Evolutionary conservation across 495 filamentous ascomycete genomes (phyloP).

Genomic region (Penicillium taxi): DNA sequence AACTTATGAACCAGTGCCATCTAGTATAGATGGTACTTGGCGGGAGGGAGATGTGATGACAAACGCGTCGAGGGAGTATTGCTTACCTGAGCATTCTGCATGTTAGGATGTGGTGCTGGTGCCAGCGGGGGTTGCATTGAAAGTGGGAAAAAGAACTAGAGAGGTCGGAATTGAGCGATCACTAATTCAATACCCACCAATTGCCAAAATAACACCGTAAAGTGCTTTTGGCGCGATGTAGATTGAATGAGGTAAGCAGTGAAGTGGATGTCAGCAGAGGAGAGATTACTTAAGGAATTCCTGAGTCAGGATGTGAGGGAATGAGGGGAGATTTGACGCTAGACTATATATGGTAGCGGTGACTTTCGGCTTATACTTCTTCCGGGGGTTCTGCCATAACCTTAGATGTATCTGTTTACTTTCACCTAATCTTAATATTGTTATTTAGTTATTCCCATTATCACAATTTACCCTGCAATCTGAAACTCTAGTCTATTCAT

Average conservation of each 20-base stretch:
- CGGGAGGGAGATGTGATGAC: constrained; percentile 37
- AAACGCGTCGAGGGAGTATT: constrained; percentile 30
- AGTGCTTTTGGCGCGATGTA: constrained; percentile 12
- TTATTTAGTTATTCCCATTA: too few species aligned
- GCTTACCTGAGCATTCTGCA: constrained; percentile 53
- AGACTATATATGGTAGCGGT: too few species aligned
- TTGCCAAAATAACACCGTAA: constrained; percentile 4
- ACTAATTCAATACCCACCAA: constrained; percentile 4
- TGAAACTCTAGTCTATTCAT: too few species aligned
- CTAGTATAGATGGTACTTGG: constrained; percentile 20
- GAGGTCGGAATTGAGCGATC: constrained; percentile 5
- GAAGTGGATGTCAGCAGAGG: constrained; percentile 23
- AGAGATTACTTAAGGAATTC: constrained; percentile 21
- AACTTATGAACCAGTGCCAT: constrained; percentile 5
- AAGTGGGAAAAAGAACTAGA: background rate
- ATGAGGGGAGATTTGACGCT: background rate
- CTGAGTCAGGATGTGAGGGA: constrained; percentile 3
- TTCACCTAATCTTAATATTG: too few species aligned
- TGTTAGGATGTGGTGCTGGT: constrained; percentile 50
- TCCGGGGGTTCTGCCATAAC: too few species aligned
- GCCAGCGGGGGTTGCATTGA: constrained; percentile 51
- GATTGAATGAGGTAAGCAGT: constrained; percentile 40
- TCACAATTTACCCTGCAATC: too few species aligned
- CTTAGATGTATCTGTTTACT: too few species aligned
- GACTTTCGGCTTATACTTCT: too few species aligned